These are phyloP conservation scores for Cryptosporidium bovis DNA, from an alignment of 169 alveolate species.

Conservation along the genomic window DNA sequence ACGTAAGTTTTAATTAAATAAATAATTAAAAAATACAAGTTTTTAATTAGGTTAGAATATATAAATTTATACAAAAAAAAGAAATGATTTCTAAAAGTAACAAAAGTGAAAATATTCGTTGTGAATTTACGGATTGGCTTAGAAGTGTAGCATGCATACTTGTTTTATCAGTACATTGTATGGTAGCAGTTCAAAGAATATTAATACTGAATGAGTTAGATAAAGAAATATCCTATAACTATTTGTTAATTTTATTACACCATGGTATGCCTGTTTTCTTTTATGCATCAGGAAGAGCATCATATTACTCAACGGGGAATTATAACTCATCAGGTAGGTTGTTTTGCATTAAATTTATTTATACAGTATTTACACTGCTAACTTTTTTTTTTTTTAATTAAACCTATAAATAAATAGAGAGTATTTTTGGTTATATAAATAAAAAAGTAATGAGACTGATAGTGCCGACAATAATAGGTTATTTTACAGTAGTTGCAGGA, in stretches of 20 bases:
- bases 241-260: conserved; percentile 15
- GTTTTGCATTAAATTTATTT: not conserved
- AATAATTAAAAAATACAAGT: not conserved
- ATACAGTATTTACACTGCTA: not conserved
- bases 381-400: not conserved
- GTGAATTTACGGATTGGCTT: conserved; percentile 67
- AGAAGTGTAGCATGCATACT: conserved; percentile 70
- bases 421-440: not conserved
- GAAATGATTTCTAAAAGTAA: not conserved
- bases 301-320: conserved; percentile 11
- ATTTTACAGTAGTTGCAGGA: conserved; percentile 67
- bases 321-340: conserved; percentile 34
- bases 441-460: conserved; percentile 23
- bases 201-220: not conserved
- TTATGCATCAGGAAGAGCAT: conserved; percentile 71
- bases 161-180: conserved; percentile 58
- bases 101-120: not conserved
- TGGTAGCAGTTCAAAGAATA: conserved; percentile 63
- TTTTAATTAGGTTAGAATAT: not conserved
- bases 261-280: conserved; percentile 72
- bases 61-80: not conserved
- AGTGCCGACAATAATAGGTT: conserved; percentile 49
- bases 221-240: conserved; percentile 41
- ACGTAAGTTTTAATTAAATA: not conserved
- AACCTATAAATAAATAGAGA: not conserved